Percentiles rank a stretch among this genome's conserved stretches.
phyloP scores from a whole-genome alignment of 2,329 filamentous ascomycete species.

The Fusarium duplospermum region DNA sequence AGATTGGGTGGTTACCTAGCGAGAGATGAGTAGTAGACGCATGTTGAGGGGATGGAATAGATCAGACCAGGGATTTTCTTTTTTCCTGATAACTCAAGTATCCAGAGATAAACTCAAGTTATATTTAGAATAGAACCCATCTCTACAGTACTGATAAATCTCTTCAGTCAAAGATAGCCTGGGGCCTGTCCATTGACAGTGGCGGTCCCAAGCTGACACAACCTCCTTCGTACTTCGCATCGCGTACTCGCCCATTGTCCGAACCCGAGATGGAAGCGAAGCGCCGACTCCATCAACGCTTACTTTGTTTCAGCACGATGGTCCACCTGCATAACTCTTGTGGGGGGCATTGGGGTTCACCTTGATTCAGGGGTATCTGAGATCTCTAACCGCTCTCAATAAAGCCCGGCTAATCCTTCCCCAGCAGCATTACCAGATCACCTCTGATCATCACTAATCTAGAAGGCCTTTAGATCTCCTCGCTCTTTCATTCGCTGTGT shows the following conservation, averaged over 20 bases:
- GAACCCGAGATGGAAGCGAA: neutral
- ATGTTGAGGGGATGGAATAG: too few relatives aligned
- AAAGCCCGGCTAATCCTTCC: neutral
- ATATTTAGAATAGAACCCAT: too few relatives aligned
- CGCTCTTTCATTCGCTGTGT: too few relatives aligned
- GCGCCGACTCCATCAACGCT: neutral
- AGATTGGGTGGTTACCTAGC: neutral
- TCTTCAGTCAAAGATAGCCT: too few relatives aligned
- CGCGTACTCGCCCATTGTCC: neutral
- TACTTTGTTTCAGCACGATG: neutral
- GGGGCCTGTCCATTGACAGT: too few relatives aligned
- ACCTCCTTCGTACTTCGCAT: neutral
- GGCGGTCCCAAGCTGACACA: too few relatives aligned
- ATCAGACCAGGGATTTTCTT: too few relatives aligned
- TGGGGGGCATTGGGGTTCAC: neutral
- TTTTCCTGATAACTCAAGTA: too few relatives aligned
- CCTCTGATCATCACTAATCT: too few relatives aligned
- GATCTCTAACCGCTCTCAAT: neutral
- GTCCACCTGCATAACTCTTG: neutral
- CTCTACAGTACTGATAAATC: too few relatives aligned
- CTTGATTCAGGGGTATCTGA: neutral
- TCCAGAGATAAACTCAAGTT: too few relatives aligned
- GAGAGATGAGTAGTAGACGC: neutral
- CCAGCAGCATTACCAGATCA: rapidly evolving
- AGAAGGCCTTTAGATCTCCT: too few relatives aligned